phyloP scores from a whole-genome alignment of 345 rosid genomes.

The Pelargonium nanum region DNA sequence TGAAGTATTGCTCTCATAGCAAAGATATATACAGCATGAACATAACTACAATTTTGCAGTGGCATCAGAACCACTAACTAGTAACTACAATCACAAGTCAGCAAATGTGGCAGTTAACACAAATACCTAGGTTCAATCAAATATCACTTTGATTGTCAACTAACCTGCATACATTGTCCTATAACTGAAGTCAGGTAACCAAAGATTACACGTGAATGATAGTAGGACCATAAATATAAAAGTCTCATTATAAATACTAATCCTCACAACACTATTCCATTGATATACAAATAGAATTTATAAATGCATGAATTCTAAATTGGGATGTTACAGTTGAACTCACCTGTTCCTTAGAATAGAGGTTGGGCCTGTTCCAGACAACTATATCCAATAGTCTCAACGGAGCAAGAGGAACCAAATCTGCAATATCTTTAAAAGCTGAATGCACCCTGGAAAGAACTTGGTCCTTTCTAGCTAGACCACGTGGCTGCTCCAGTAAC shows the following conservation, averaged over 20 bases:
- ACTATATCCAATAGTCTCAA: constrained; percentile 43
- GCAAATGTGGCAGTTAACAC: background rate
- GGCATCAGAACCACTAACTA: background rate
- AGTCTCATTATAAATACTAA: background rate
- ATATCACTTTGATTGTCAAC: background rate
- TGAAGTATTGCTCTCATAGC: too few species aligned
- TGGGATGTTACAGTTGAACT: background rate
- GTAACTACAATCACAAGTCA: background rate
- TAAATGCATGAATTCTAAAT: background rate
- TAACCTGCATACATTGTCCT: background rate
- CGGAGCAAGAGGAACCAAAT: constrained; percentile 70
- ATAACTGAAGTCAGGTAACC: too few species aligned
- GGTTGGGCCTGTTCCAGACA: constrained; percentile 45
- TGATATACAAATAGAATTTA: too few species aligned
- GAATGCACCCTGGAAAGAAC: constrained; percentile 68
- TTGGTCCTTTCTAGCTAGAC: constrained; percentile 37
- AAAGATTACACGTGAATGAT: background rate
- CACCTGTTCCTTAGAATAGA: constrained; percentile 26
- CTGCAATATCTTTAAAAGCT: constrained; percentile 43
- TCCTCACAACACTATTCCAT: background rate
- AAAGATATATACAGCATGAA: too few species aligned
- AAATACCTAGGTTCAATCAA: background rate
- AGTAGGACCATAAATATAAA: background rate
- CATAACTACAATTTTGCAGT: background rate
- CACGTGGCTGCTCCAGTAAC: constrained; percentile 27